Percentiles rank a stretch among this genome's conserved stretches.
Conservation (phyloP, 2,329 filamentous ascomycete species). For the Helminthosporium solani region DNA sequence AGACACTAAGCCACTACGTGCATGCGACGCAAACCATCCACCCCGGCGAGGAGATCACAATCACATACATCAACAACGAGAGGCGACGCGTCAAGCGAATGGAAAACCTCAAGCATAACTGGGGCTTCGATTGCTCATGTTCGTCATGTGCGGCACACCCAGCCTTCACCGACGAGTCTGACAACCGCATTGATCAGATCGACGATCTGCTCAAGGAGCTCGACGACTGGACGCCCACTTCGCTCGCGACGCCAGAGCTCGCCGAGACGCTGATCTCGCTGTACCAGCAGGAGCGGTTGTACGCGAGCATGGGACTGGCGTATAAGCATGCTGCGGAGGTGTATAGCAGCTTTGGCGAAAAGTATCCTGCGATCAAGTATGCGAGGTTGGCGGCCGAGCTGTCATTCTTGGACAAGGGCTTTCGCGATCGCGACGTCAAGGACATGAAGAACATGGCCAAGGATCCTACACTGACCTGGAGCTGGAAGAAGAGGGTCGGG, state of each 20-base stretch:
- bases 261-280: conserved; percentile 40
- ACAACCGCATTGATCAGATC: conserved; percentile 38
- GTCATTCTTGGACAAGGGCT: conserved; percentile 34
- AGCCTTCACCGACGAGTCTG: conserved; percentile 28
- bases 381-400: conserved; percentile 30
- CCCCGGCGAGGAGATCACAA: conserved; percentile 46
- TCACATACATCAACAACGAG: conserved; percentile 47
- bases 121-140: conserved; percentile 46
- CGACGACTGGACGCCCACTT: conserved; percentile 29
- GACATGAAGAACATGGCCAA: conserved; percentile 31
- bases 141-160: conserved; percentile 39
- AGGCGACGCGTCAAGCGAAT: conserved; percentile 31
- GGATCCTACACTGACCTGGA: conserved; percentile 33
- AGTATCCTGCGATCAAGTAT: conserved; percentile 32
- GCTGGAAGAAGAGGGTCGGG: conserved; percentile 36
- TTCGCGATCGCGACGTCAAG: conserved; percentile 24
- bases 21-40: conserved; percentile 43
- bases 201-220: conserved; percentile 27
- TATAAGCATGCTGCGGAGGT: conserved; percentile 45
- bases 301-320: conserved; percentile 38
- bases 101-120: conserved; percentile 32
- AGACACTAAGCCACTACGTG: conserved; percentile 43
- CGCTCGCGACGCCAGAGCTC: conserved; percentile 30
- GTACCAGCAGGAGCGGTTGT: conserved; percentile 42
- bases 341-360: conserved; percentile 39